These are phyloP conservation scores for Rehmannia glutinosa DNA, from an alignment of 257 asterid genomes.

Conservation along the genomic window DNA sequence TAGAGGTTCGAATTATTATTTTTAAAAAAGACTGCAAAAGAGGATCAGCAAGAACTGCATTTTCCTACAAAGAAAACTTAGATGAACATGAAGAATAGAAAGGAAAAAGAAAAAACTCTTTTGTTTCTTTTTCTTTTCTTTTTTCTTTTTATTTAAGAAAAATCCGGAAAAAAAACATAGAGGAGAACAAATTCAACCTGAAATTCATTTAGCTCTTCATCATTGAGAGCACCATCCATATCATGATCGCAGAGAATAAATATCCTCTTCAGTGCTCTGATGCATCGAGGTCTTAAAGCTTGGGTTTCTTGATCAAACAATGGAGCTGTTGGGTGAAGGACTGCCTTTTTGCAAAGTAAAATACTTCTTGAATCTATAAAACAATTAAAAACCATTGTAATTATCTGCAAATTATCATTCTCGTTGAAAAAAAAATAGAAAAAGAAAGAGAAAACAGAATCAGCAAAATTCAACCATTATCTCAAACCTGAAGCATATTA, in stretches of 20 bases:
- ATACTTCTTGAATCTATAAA: conserved; percentile 82
- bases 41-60: conserved; percentile 2
- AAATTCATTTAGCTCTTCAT: conserved; percentile 87
- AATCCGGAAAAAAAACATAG: too few relatives aligned
- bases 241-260: conserved; percentile 86
- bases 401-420: background rate
- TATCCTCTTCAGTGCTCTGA: conserved; percentile 82
- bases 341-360: conserved; percentile 87
- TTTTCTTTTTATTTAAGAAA: too few relatives aligned
- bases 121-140: background rate
- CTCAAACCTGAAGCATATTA: conserved; percentile 71
- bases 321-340: conserved; percentile 95
- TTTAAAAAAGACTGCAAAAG: too few relatives aligned
- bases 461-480: conserved; percentile 11
- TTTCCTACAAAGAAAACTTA: conserved; percentile 2
- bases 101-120: background rate
- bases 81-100: background rate
- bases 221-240: conserved; percentile 83
- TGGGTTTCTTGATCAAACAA: conserved; percentile 84
- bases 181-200: conserved; percentile 48
- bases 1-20: background rate
- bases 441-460: background rate
- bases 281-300: conserved; percentile 73
- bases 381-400: conserved; percentile 18
- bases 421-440: background rate